phyloP scores from a whole-genome alignment of 352 stramenopile species.

The Ochromonadaceae sp. region DNA sequence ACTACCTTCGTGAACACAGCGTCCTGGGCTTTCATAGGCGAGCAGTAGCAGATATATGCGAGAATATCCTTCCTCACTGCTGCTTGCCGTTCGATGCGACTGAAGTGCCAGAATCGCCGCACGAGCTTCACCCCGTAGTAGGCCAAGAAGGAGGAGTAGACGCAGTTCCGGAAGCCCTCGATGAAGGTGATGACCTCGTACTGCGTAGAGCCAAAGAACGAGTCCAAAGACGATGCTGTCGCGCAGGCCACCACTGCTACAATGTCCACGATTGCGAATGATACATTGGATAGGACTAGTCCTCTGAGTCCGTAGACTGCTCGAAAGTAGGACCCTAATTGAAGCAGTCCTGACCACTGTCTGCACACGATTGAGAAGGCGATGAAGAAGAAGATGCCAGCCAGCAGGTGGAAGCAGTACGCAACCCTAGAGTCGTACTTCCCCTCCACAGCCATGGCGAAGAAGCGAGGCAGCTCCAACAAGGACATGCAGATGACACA shows the following conservation, averaged over 20 bases:
- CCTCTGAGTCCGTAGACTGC: neutral
- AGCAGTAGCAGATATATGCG: too few species aligned
- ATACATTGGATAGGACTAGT: slow-evolving; percentile 6
- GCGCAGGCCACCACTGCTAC: neutral
- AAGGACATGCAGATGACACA: neutral
- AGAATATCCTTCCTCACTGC: too few species aligned
- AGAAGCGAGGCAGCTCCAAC: slow-evolving; percentile 1
- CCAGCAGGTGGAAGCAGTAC: slow-evolving; percentile 7
- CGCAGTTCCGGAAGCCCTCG: neutral
- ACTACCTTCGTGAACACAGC: slow-evolving; percentile 11
- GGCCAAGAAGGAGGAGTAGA: slow-evolving; percentile 8
- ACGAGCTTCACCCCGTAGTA: slow-evolving; percentile 15
- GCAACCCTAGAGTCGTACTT: neutral
- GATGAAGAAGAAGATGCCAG: slow-evolving; percentile 7
- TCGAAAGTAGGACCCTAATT: neutral
- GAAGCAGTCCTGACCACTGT: slow-evolving; percentile 5
- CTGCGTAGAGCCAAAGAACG: neutral
- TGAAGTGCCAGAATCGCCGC: slow-evolving; percentile 8
- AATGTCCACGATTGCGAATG: slow-evolving; percentile 2
- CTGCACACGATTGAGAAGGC: slow-evolving; percentile 11
- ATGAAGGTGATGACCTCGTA: slow-evolving; percentile 12
- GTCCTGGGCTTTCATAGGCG: too few species aligned
- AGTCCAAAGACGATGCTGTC: neutral
- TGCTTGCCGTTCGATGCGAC: neutral
- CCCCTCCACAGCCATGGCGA: neutral